Evolutionary conservation across 2,329 filamentous ascomycete species (phyloP), one percentile per base, ranked within the genome.

Genomic region (Blumeriella jaapii): DNA sequence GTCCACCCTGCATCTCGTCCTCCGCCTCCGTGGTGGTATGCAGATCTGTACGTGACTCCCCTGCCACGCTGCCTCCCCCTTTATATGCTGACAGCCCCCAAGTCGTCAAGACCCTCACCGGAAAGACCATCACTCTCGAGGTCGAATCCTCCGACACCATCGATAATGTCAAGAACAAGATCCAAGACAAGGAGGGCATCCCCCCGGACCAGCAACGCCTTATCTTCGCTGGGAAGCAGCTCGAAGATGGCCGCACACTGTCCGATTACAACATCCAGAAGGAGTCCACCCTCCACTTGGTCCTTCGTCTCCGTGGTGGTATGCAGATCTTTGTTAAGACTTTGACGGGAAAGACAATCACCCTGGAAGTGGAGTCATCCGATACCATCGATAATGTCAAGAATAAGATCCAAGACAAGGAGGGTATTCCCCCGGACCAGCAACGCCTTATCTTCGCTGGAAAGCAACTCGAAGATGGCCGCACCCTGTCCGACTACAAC

Each of bases 71-170:
- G 16, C 10, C 18, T 5, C 69, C 46, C 65, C 69, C 24, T 71
- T 71, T 60, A 71, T 64, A 3, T 61, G 22, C 46, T 51, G 47
- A 51, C 75, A 19, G 74, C 70, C 6, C 14, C 25, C 13, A 7
- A 52, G 44, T 87, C 48, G 82, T 87, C 56, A 87, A 87, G 71
- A 87, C 82, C 0, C 63, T 89, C 1, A 89, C 82, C 0, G 87
- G 87, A 44, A 95, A 95, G 69, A 95, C 87, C 0, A 94, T 95
- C 50, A 95, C 87, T 79, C 87, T 98, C 59, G 89, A 98, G 84
- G 91, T 96, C 69, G 89, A 96, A 79, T 94, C 86, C 59, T 89
- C 81, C 61, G 91, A 98, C 70, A 96, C 89, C 62, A 96, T 96
- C 69, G 89, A 96, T 79, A 96, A 95, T 46, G 87, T 95, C 1